Evolutionary conservation across 1,284 basidiomycete genomes (phyloP).

Genomic region (Apiotrichum porosum): DNA sequence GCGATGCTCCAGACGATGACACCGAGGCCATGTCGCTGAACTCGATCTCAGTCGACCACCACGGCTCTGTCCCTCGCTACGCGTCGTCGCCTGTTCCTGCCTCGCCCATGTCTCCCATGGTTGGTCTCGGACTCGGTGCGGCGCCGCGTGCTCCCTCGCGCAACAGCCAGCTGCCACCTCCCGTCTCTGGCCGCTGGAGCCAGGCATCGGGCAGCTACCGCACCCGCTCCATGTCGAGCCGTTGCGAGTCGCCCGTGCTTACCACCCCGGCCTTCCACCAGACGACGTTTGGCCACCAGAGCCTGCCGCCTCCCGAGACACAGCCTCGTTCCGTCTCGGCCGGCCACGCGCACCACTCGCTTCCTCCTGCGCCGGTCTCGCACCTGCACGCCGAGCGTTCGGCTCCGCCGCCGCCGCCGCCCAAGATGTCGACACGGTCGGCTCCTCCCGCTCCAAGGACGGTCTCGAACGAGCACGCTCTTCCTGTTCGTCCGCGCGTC

Average conservation of each 20-base stretch:
- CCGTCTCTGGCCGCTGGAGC: constrained; percentile 21
- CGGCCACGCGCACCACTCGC: background rate
- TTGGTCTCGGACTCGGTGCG: constrained; percentile 9
- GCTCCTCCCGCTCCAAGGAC: constrained; percentile 15
- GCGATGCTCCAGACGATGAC: constrained; percentile 55
- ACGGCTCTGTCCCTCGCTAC: constrained; percentile 1
- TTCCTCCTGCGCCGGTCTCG: constrained; percentile 1
- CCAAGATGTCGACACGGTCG: constrained; percentile 1
- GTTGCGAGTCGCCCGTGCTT: constrained; percentile 23
- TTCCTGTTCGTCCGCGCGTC: constrained; percentile 15
- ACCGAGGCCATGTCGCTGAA: constrained; percentile 36
- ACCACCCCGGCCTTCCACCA: constrained; percentile 11
- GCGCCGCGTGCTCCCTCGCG: constrained; percentile 13
- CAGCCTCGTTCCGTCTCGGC: too few relatives aligned
- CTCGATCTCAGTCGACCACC: constrained; percentile 30
- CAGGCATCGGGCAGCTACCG: constrained; percentile 13
- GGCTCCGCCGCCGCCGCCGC: constrained; percentile 1
- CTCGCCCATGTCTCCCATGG: constrained; percentile 16
- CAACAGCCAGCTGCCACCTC: constrained; percentile 8
- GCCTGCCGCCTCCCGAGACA: too few relatives aligned
- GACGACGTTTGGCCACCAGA: too few relatives aligned
- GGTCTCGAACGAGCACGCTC: constrained; percentile 17
- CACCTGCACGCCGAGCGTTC: constrained; percentile 9
- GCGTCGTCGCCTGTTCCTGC: constrained; percentile 13
- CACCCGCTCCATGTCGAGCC: constrained; percentile 10